Evolutionary conservation across 2,329 filamentous ascomycete genomes (phyloP), one percentile per base, ranked within the genome.

Genomic region (Aspergillus bombycis): DNA sequence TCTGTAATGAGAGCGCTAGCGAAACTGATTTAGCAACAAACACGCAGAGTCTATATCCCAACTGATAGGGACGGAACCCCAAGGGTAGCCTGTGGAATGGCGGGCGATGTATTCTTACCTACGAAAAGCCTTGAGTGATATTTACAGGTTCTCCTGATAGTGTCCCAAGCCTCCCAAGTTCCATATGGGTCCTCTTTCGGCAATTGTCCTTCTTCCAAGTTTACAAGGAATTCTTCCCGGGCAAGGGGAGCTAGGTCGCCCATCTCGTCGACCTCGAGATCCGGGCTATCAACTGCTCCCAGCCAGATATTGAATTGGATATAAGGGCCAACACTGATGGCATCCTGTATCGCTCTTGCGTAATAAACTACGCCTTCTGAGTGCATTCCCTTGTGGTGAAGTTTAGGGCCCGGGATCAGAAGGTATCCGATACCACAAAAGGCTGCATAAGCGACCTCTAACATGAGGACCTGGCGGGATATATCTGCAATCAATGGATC

Each of bases 151-250:
- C 89, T 90, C 59, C 95, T 87, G 72, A 99, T 91, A 26, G 90
- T 84, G 76, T 99, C 90, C 95, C 95, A 99, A 1, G 91, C 90
- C 78, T 98, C 94, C 96, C 96, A 99, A 2, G 89, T 85, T 59
- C 89, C 89, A 77, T 92, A 95, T 0, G 91, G 77, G 71, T 94
- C 90, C 64, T 89, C 81, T 26, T 88, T 84, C 36, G 82, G 80
- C 8, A 72, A 71, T 38, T 77, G 68, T 6, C 68, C 71, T 14
- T 77, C 74, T 1, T 77, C 65, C 11, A 69, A 69, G 19, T 70
- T 69, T 45, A 62, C 67, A 19, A 79, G 63, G 65, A 78, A 82
- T 62, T 80, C 77, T 46, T 71, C 71, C 23, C 82, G 75, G 38
- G 80, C 79, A 66, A 82, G 76, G 0, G 76, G 77, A 12, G 77